Conservation (phyloP, 2,329 filamentous ascomycete genomes). For the Dactylellina haptotyla region DNA sequence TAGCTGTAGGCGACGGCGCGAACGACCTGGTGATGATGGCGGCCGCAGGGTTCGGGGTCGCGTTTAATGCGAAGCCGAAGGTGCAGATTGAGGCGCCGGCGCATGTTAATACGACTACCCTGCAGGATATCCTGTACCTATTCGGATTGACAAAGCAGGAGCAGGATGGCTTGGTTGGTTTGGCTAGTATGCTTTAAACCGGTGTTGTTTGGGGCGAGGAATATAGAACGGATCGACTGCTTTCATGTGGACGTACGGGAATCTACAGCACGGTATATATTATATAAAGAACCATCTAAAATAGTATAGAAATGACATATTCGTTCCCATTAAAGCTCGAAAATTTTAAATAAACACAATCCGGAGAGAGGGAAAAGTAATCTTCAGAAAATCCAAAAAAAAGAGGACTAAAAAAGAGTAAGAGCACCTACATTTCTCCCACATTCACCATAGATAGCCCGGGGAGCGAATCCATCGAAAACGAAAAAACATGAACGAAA, state of each 20-base stretch:
- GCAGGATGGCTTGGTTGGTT: constrained; percentile 54
- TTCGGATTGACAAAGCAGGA: constrained; percentile 77
- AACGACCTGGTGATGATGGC: constrained; percentile 85
- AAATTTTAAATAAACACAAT: neutral
- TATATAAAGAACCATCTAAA: too few relatives aligned
- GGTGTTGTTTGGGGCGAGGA: neutral
- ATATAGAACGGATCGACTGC: too few relatives aligned
- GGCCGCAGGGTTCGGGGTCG: constrained; percentile 78
- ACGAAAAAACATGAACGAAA: neutral
- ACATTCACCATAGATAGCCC: neutral
- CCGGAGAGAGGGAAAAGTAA: neutral
- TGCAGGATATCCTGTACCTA: constrained; percentile 78
- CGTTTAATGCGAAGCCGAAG: constrained; percentile 84
- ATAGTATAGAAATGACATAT: constrained; percentile 2
- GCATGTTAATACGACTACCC: constrained; percentile 74
- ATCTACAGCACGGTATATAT: too few relatives aligned
- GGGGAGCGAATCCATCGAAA: neutral
- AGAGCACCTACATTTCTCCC: neutral
- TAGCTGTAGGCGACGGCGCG: constrained; percentile 82
- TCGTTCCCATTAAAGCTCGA: neutral
- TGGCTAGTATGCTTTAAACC: neutral
- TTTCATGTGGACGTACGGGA: too few relatives aligned
- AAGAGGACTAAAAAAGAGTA: neutral
- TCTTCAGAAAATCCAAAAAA: neutral
- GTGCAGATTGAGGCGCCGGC: constrained; percentile 77